Conservation (phyloP, 1,284 basidiomycete genomes). For the Puccinia hordei region DNA sequence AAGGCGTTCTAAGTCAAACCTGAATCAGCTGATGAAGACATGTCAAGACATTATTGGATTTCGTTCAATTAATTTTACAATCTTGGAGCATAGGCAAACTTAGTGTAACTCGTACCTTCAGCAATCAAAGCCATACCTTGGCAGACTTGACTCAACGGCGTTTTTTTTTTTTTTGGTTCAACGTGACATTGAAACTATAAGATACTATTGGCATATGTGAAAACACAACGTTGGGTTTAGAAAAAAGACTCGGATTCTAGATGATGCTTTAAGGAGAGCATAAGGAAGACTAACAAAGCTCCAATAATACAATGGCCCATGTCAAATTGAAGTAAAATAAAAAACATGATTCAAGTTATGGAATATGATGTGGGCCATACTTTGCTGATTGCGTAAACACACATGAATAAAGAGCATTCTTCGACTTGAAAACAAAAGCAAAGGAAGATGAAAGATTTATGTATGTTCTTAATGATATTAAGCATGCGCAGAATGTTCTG, state of each 20-base stretch:
- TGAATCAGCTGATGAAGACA: not conserved
- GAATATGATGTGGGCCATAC: not conserved
- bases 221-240: not conserved
- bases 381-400: slow-evolving; percentile 13
- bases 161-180: too few species aligned
- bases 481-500: not conserved
- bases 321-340: not conserved
- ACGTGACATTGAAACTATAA: not conserved
- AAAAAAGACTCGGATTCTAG: not conserved
- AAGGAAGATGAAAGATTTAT: not conserved
- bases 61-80: not conserved
- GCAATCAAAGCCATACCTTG: not conserved
- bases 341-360: not conserved
- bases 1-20: slow-evolving; percentile 22
- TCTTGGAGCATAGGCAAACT: not conserved
- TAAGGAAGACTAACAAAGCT: not conserved
- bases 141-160: not conserved
- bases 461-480: not conserved
- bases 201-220: not conserved
- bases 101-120: not conserved
- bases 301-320: not conserved
- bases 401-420: not conserved
- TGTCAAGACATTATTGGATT: not conserved
- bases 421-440: not conserved
- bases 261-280: not conserved